phyloP scores from a whole-genome alignment of 768 basidiomycete genomes.

The Boletus rubescentipes region DNA sequence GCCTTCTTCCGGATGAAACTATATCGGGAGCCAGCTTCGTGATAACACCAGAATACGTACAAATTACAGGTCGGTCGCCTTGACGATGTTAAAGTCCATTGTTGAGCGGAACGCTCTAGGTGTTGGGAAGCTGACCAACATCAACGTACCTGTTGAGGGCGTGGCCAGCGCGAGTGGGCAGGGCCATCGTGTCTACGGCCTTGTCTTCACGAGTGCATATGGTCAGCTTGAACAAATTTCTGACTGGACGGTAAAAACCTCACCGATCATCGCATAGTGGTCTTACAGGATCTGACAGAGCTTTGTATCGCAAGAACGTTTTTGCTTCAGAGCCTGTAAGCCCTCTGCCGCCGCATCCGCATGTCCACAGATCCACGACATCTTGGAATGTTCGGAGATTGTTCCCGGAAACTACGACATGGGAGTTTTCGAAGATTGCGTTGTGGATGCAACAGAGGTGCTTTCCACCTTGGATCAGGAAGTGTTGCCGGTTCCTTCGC shows the following conservation, averaged over 20 bases:
- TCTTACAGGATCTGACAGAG: conserved; percentile 40
- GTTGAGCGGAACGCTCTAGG: conserved; percentile 43
- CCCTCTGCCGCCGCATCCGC: conserved; percentile 47
- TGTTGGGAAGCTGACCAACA: conserved; percentile 58
- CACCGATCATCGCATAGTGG: not conserved
- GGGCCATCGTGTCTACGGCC: conserved; percentile 63
- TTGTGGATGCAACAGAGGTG: conserved; percentile 52
- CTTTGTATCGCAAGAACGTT: conserved; percentile 57
- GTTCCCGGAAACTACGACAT: conserved; percentile 52
- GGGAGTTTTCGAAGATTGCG: conserved; percentile 50
- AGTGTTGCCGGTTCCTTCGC: conserved; percentile 49
- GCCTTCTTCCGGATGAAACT: conserved; percentile 71
- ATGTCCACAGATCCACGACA: conserved; percentile 62
- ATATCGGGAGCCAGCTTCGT: conserved; percentile 68
- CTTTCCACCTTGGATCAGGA: conserved; percentile 68
- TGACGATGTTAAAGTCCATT: conserved; percentile 16
- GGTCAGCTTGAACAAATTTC: conserved; percentile 55
- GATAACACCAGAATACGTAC: conserved; percentile 72
- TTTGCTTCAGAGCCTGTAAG: conserved; percentile 74
- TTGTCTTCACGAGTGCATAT: conserved; percentile 75
- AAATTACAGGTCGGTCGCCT: conserved; percentile 52
- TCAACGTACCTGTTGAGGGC: conserved; percentile 64
- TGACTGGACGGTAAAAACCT: conserved; percentile 63
- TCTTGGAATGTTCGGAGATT: conserved; percentile 62
- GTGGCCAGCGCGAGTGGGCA: conserved; percentile 53